Evolutionary conservation across 805 yeast species (phyloP), one percentile per base, ranked within the genome.

Genomic region (Candida awuae): DNA sequence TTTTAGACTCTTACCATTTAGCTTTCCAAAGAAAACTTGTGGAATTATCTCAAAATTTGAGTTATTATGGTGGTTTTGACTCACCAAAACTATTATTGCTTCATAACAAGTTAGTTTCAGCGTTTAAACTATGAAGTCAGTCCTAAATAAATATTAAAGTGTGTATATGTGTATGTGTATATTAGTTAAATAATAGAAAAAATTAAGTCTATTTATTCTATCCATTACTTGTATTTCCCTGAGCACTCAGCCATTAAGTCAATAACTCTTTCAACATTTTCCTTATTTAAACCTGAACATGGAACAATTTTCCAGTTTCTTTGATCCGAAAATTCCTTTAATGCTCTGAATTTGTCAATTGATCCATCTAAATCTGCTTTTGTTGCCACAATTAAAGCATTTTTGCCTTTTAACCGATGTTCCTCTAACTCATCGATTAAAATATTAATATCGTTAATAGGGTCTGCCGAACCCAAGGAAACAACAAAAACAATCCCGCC

Each of bases 401-500:
- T 71, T 52, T 87, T 87, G 26, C 61, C 62, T n/a, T 58, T 49
- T 56, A 84, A 59, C 37, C 90, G 68, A 32, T 70, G 63, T 1
- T 67, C 56, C 0, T 94, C 95, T 47, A 92, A 69, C 54, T 92
- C 98, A 1, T 63, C 63, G 1, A 84, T 57, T 39, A 90, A 63
- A 0, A 75, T 58, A 13, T 75, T 50, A 31, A 92, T 60, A 49
- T 87, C 96, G 0, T 57, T 62, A 2, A 77, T 64, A 1, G 96
- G 95, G 40, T 80, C 67, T 13, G 59, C 55, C 7, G 74, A 66
- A 19, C 84, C 95, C 16, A 92, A 65, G 6, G 85, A 81, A 3
- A 90, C 63, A 5, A 92, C 95, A 63, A 90, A 86, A 4, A 83
- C 94, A 39, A 92, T 61, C 0, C 96, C 95, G 13, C 82, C 81